Conservation (phyloP, 441 rosid species). For the Erodium trifolium region DNA sequence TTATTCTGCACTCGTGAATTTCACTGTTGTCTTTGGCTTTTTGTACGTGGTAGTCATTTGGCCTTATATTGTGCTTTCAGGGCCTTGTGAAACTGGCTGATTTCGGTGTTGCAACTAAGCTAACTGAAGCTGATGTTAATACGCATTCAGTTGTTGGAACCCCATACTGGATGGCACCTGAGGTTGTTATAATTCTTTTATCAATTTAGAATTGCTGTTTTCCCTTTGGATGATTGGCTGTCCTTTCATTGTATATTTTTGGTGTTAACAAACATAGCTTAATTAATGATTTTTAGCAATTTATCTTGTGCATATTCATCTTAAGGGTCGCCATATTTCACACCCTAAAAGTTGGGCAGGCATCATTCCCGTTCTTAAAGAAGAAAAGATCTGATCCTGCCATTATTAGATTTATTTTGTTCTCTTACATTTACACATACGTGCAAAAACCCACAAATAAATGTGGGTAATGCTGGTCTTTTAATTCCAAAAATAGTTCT, state of each 20-base stretch:
- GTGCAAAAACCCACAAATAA: not conserved
- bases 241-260: not conserved
- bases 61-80: constrained; percentile 33
- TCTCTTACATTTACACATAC: not conserved
- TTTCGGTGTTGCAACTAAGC: constrained; percentile 99
- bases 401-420: not conserved
- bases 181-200: constrained; percentile 40
- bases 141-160: constrained; percentile 99
- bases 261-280: not conserved
- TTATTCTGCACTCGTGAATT: constrained; percentile 1
- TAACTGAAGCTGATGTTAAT: constrained; percentile 96
- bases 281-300: not conserved
- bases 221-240: not conserved
- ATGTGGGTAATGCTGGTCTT: not conserved
- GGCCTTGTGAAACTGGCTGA: constrained; percentile 99
- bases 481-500: not conserved
- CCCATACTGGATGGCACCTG: constrained; percentile 99
- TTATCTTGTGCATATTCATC: not conserved
- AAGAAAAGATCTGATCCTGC: not conserved
- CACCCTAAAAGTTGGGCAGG: constrained; percentile 5
- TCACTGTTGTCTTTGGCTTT: not conserved
- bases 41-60: not conserved
- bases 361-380: not conserved
- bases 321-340: not conserved
- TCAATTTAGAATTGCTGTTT: not conserved